Evolutionary conservation across 1,284 basidiomycete species (phyloP).

Genomic region (Fistulina hepatica): DNA sequence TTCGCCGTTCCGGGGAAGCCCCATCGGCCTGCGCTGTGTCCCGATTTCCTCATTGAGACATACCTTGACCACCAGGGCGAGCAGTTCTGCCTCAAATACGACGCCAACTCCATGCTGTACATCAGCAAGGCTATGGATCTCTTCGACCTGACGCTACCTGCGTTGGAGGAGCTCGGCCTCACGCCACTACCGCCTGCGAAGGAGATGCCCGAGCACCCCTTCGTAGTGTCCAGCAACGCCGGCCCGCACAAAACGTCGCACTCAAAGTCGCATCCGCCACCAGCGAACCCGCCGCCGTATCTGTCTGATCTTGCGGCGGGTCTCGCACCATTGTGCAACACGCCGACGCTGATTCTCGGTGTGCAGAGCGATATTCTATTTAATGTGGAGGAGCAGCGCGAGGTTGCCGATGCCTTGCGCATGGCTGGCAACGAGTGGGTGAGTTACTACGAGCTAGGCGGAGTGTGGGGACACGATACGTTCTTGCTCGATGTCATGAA

Average conservation of each 20-base stretch:
- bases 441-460: constrained; percentile 94
- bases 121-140: constrained; percentile 99
- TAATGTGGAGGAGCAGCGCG: constrained; percentile 94
- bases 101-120: constrained; percentile 98
- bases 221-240: constrained; percentile 16
- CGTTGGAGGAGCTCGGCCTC: constrained; percentile 61
- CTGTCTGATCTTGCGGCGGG: constrained; percentile 79
- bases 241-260: constrained; percentile 34
- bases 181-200: constrained; percentile 23
- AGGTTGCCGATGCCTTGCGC: constrained; percentile 86
- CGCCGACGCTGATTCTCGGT: constrained; percentile 82
- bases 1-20: constrained; percentile 20
- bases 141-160: constrained; percentile 86
- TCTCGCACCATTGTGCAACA: constrained; percentile 64
- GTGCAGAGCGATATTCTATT: constrained; percentile 97
- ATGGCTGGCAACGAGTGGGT: constrained; percentile 83
- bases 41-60: constrained; percentile 97
- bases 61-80: constrained; percentile 98
- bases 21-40: constrained; percentile 72
- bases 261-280: constrained; percentile 62
- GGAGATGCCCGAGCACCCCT: constrained; percentile 14
- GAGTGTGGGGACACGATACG: constrained; percentile 97
- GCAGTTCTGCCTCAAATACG: constrained; percentile 97
- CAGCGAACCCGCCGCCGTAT: constrained; percentile 60
- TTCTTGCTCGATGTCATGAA: constrained; percentile 62